Base-by-base conservation (phyloP, 2,329 filamentous ascomycete genomes). In the Emmonsiellopsis sp. region DNA sequence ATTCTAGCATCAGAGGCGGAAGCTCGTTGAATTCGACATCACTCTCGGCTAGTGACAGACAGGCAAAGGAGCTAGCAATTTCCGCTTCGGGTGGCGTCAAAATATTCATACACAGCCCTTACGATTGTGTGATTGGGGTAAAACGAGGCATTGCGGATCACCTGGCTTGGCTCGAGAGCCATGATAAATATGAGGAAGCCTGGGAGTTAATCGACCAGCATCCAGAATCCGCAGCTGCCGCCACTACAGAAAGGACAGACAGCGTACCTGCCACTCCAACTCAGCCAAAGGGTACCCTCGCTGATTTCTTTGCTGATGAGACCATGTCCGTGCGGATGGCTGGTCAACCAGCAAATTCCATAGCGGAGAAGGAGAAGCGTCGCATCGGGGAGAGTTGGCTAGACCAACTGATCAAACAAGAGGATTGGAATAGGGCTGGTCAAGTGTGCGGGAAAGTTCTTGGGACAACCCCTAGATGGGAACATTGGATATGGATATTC, bases 401-500 rank as follows among this genome's bases (percentile, higher is more conserved):
- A 35, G 84, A 91, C 56, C 88, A 95, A 62, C 79, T 97, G 35
- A 81, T 95, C 35, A 81, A 84, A 37, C 77, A 81, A 0, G 79
- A 82, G 7, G 78, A 92, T 57, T 98, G 93, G 93, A 67, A 67
- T 7, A 76, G 80, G 54, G 93, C 93, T 5, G 92, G 89, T 0
- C 78, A 86, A 62, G 78, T 94, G 3, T 92, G 90, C 55, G 87
- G 86, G 11, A 89, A 85, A 63, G 91, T 96, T 0, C 76, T 98
- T 1, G 83, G 83, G 43, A 89, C 85, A 1, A 83, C 89, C 1
- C 78, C 86, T 47, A 78, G 86, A 61, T 98, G 93, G 93, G 91
- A 97, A 71, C 89, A 94, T 63, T 97, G 92, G 90, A 86, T 94
- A 5, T 94, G 87, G 82, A 85, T 82, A 0, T 98, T 98, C 71